Conservation (phyloP, 257 asterid genomes). For the Leptodermis oblonga region DNA sequence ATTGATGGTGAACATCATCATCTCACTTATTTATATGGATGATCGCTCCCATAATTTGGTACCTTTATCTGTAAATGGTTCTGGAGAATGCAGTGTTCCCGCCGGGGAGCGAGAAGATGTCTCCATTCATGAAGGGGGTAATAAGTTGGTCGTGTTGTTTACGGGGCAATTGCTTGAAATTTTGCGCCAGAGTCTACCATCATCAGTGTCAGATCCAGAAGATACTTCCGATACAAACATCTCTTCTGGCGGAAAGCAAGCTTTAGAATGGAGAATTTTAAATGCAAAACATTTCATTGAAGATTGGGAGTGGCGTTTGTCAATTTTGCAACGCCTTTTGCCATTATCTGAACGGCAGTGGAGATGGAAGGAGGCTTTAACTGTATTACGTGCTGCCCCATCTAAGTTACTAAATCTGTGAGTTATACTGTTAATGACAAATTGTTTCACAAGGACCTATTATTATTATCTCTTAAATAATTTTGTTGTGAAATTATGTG, state of each 20-base stretch:
- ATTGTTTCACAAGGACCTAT: neutral
- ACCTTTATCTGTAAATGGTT: constrained; percentile 41
- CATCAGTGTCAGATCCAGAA: constrained; percentile 59
- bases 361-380: constrained; percentile 96
- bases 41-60: constrained; percentile 55
- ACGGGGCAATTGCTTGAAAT: constrained; percentile 69
- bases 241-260: constrained; percentile 70
- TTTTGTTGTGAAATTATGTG: neutral
- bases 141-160: constrained; percentile 71
- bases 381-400: constrained; percentile 95
- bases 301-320: constrained; percentile 99
- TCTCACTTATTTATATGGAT: constrained; percentile 86
- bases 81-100: constrained; percentile 39
- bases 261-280: constrained; percentile 79
- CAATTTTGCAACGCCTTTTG: constrained; percentile 83
- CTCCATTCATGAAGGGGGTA: constrained; percentile 52
- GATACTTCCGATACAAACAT: constrained; percentile 40
- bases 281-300: constrained; percentile 73
- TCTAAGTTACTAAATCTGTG: constrained; percentile 92
- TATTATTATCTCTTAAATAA: neutral
- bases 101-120: constrained; percentile 41
- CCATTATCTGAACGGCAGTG: constrained; percentile 90
- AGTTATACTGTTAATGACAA: constrained; percentile 28
- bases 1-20: constrained; percentile 74
- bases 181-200: constrained; percentile 72